phyloP scores from a whole-genome alignment of 2,329 filamentous ascomycete genomes.

The Verticillium tricorpus region DNA sequence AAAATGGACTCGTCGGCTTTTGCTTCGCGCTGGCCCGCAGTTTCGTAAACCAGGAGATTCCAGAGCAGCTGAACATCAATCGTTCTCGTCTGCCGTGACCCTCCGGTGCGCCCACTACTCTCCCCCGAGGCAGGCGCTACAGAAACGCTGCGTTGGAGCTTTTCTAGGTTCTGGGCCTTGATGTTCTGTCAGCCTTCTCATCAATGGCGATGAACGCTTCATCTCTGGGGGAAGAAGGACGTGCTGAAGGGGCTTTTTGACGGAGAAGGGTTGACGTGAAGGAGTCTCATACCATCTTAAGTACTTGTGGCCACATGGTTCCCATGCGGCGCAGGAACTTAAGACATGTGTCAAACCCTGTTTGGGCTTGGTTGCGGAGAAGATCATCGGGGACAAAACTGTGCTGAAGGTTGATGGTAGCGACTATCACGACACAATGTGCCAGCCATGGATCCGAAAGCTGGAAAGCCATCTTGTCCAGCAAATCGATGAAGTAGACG shows the following conservation, averaged over 20 bases:
- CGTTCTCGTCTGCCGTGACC: too few relatives aligned
- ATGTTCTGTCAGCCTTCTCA: not conserved
- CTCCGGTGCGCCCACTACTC: too few relatives aligned
- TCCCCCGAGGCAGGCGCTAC: not conserved
- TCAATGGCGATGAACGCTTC: too few relatives aligned
- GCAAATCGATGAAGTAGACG: too few relatives aligned
- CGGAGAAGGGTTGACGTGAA: not conserved
- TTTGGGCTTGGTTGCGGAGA: conserved; percentile 13
- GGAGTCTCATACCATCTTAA: conserved; percentile 17
- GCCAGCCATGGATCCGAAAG: conserved; percentile 29
- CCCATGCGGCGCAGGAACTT: conserved; percentile 18
- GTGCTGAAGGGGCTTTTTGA: not conserved
- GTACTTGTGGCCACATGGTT: conserved; percentile 17
- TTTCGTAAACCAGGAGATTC: conserved; percentile 30
- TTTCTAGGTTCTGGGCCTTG: conserved; percentile 21
- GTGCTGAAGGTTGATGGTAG: conserved; percentile 49
- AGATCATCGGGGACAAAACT: conserved; percentile 33
- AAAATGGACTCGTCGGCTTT: conserved; percentile 18
- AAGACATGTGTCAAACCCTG: conserved; percentile 22
- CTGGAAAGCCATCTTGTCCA: conserved; percentile 21
- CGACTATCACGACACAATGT: conserved; percentile 46
- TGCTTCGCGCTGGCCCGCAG: conserved; percentile 20
- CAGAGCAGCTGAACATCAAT: conserved; percentile 29
- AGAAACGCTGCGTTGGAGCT: conserved; percentile 25
- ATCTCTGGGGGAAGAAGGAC: too few relatives aligned